phyloP scores from a whole-genome alignment of 2,329 filamentous ascomycete genomes.

The Sporothrix globosa region DNA sequence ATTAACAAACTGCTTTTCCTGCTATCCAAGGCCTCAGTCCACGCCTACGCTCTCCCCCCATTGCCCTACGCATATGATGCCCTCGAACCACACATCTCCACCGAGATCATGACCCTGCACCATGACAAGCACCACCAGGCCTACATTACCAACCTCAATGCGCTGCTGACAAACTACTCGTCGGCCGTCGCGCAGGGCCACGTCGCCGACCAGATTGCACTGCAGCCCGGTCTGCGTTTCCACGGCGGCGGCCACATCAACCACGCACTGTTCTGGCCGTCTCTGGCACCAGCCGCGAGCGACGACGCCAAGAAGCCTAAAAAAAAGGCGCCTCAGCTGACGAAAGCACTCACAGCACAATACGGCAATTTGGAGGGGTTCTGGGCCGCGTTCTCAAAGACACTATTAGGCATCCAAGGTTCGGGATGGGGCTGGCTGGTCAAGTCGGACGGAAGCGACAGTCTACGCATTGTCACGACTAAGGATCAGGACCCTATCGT shows the following conservation, averaged over 20 bases:
- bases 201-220: conserved; percentile 61
- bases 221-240: conserved; percentile 67
- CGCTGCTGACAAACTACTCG: conserved; percentile 70
- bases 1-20: background rate
- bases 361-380: conserved; percentile 73
- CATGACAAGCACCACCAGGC: conserved; percentile 93
- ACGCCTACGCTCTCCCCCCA: conserved; percentile 38
- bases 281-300: conserved; percentile 65
- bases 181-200: conserved; percentile 58
- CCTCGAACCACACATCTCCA: conserved; percentile 72
- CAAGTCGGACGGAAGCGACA: conserved; percentile 52
- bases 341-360: conserved; percentile 61
- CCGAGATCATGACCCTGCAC: conserved; percentile 94
- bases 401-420: conserved; percentile 73
- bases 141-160: conserved; percentile 88
- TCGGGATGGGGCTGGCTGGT: conserved; percentile 90
- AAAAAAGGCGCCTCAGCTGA: conserved; percentile 50
- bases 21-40: background rate
- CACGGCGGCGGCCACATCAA: conserved; percentile 69
- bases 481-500: conserved; percentile 82
- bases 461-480: conserved; percentile 72
- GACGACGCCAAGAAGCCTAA: conserved; percentile 59
- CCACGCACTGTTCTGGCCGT: conserved; percentile 70
- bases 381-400: conserved; percentile 65
- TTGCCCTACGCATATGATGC: conserved; percentile 44